Conservation (phyloP, 2,329 filamentous ascomycete species). For the Monosporascus sp. region DNA sequence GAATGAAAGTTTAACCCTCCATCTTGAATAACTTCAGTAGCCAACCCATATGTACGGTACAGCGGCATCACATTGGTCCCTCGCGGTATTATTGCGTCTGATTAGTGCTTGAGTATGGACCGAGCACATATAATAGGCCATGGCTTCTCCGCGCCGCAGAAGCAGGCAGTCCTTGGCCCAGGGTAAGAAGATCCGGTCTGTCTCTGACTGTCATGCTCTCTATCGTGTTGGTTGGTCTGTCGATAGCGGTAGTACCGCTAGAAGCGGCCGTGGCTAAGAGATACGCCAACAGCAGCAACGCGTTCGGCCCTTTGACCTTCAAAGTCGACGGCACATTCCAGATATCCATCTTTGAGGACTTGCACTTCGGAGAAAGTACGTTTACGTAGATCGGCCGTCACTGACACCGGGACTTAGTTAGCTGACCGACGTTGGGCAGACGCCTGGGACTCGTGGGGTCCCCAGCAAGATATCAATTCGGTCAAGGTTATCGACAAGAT, state of each 20-base stretch:
- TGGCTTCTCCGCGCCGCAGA: background rate
- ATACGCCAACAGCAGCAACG: constrained; percentile 6
- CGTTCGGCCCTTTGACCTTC: constrained; percentile 29
- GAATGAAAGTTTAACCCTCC: background rate
- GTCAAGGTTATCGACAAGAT: constrained; percentile 51
- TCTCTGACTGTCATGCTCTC: constrained; percentile 3
- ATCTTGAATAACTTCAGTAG: background rate
- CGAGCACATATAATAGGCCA: background rate
- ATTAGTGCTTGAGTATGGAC: background rate
- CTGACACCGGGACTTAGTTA: background rate
- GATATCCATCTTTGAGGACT: constrained; percentile 59
- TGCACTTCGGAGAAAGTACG: constrained; percentile 66
- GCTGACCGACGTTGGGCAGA: constrained; percentile 22
- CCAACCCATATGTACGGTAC: background rate
- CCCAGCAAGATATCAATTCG: constrained; percentile 51
- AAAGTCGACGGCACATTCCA: constrained; percentile 41
- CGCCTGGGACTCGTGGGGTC: constrained; percentile 39
- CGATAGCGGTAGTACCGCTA: constrained; percentile 4
- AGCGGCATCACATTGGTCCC: background rate
- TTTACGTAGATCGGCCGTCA: background rate
- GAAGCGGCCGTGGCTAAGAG: constrained; percentile 15
- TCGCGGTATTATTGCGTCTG: background rate
- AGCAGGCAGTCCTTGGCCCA: background rate
- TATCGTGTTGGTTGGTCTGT: constrained; percentile 1
- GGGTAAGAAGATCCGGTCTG: background rate